Evolutionary conservation across 2,329 filamentous ascomycete genomes (phyloP), one percentile per base, ranked within the genome.

Genomic region (Fusarium papillatum): DNA sequence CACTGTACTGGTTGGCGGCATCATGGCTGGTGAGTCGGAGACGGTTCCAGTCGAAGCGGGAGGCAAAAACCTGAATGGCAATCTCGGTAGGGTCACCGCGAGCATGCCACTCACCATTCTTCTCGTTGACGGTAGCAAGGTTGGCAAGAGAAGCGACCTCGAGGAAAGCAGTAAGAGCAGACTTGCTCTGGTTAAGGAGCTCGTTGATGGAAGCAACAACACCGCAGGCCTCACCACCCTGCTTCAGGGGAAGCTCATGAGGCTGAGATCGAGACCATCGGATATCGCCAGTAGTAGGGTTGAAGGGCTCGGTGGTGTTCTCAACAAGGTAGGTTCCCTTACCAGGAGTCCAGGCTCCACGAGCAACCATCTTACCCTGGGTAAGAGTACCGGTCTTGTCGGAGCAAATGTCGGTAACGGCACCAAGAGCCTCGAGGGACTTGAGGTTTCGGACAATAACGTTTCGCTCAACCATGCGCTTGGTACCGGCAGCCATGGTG

Each of bases 61-160:
- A 90, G 16, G 92, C 91, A 75, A 94, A 93, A 1, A 94, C 93
- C 78, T 94, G 92, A 36, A 95, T 92, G 7, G 93, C 93, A 67
- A 94, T 93, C 78, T 94, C 93, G 1, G 93, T 94, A 0, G 91
- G 91, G 77, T 93, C 91, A 48, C 91, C 92, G 64, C 90, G 88
- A 48, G 90, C 90, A 61, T 88, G 85, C 92, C 91, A 93, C 43
- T 86, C 83, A 1, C 84, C 84, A 3, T 85, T 83, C 57, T 85
- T 83, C 60, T 83, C 78, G 57, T 85, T 85, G 7, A 92, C 85
- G 5, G 85, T 87, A 5, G 89, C 89, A 17, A 90, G 82, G 76
- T 90, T 90, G 59, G 87, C 87, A 62, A 93, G 86, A 0, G 91
- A 89, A 4, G 91, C 90, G 29, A 92, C 89, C 48, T 88, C 85